Percentiles rank a stretch among this genome's conserved stretches.
These are phyloP conservation scores for Verbascum thapsus DNA, from an alignment of 257 asterid genomes.

Conservation along the genomic window DNA sequence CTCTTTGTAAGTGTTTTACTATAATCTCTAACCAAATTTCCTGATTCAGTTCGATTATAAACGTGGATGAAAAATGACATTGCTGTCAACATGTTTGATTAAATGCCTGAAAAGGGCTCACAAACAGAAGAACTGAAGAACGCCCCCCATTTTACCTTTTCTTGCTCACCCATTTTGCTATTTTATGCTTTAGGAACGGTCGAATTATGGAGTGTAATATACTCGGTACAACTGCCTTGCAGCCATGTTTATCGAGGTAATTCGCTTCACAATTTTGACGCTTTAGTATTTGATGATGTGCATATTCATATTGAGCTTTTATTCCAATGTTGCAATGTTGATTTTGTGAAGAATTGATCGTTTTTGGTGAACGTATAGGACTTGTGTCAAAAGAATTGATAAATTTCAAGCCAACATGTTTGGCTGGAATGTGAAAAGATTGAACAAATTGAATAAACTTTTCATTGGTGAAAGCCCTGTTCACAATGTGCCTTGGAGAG, in stretches of 20 bases:
- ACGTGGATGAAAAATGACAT: neutral
- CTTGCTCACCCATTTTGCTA: neutral
- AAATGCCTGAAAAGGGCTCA: constrained; percentile 22
- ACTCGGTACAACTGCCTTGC: constrained; percentile 34
- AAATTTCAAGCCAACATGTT: constrained; percentile 31
- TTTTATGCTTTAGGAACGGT: constrained; percentile 27
- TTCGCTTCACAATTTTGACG: neutral
- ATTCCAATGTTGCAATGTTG: neutral
- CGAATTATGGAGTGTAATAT: constrained; percentile 51
- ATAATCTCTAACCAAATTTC: neutral
- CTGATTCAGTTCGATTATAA: neutral
- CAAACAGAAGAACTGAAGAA: neutral
- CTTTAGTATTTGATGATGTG: neutral
- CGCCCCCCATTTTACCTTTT: neutral
- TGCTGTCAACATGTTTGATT: constrained; percentile 19
- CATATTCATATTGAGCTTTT: neutral
- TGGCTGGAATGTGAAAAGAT: constrained; percentile 32
- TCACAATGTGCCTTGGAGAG: constrained; percentile 34
- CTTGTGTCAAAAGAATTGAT: constrained; percentile 28
- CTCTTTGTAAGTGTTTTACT: constrained; percentile 14
- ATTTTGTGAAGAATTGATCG: constrained; percentile 23
- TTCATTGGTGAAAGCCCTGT: constrained; percentile 30
- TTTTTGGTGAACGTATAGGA: constrained; percentile 41
- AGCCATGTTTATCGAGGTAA: constrained; percentile 47
- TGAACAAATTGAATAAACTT: constrained; percentile 34